Evolutionary conservation across 2,329 filamentous ascomycete genomes (phyloP).

Genomic region (Parascedosporium putredinis): DNA sequence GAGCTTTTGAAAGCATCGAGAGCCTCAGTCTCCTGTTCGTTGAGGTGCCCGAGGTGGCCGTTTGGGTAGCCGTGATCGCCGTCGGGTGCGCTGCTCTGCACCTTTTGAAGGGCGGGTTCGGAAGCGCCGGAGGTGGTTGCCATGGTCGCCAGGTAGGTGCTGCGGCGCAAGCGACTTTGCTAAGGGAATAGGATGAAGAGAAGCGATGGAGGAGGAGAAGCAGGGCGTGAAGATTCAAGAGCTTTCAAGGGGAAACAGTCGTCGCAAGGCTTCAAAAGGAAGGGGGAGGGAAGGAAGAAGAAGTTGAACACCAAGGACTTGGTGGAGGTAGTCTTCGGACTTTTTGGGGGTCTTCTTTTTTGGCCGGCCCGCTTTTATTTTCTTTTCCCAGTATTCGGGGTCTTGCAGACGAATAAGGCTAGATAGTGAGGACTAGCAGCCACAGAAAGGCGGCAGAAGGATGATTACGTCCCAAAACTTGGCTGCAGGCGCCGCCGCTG

Average conservation of each 20-base stretch:
- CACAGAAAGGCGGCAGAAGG: too few species aligned
- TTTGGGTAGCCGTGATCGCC: conserved; percentile 49
- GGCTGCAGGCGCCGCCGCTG: too few species aligned
- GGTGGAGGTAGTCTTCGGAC: too few species aligned
- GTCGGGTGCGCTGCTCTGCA: conserved; percentile 13
- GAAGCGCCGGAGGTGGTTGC: conserved; percentile 7
- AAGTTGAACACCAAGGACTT: too few species aligned
- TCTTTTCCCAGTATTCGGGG: too few species aligned
- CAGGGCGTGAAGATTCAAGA: not conserved
- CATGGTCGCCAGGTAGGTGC: not conserved
- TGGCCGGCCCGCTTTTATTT: too few species aligned
- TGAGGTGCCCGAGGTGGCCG: conserved; percentile 76
- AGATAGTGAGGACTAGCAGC: too few species aligned
- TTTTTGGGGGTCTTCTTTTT: not conserved
- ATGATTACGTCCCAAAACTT: too few species aligned
- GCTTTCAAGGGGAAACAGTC: too few species aligned
- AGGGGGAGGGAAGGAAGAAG: not conserved
- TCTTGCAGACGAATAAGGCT: too few species aligned
- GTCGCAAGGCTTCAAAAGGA: not conserved
- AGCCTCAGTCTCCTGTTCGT: conserved; percentile 52
- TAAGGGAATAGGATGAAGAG: not conserved
- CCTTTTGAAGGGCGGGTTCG: not conserved
- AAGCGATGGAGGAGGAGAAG: not conserved
- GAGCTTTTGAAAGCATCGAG: conserved; percentile 58
- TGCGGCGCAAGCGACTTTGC: not conserved